Base-by-base conservation (phyloP, 2,329 filamentous ascomycete genomes). In the Aspergillus fumigatus region DNA sequence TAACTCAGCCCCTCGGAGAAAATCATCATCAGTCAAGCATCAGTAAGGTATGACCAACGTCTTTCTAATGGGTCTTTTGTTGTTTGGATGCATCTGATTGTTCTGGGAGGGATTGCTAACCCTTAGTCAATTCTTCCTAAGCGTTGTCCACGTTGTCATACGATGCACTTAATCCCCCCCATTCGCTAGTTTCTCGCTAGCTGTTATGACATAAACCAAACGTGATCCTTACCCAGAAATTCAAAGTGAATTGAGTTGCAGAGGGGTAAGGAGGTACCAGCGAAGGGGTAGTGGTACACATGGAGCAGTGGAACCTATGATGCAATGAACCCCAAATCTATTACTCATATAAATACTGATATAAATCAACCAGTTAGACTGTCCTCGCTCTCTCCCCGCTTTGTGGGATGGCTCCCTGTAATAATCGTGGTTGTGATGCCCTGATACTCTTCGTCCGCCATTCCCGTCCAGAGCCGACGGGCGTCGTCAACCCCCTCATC, bases 341-440 rank as follows among this genome's bases (percentile, higher is more conserved):
- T 21, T 17, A 21, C 21, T 1, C 3, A 45, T 21, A 23, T 19
- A 11, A 11, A 45, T 45, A 45, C 23, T 17, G 8, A 8, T 11
- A 45, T 21, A 10, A 11, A 45, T 47, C 43, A 47, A 23, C 4
- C 6, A 23, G 21, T 60, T 3, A 68, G 50, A 41, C 65, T 60
- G 27, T 67, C 65, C 9, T 66, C 63, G 19, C 65, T 67, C 58
- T 4, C 21, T 38, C 40, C 19, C 48, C 10, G n/a, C 27, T 53
- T 60, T 3, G 9, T 54, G 26, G 54, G 56, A 14, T 38, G 55
- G 21, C 32, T 53, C 19, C 54, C 48, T 21, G 53, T 60, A 10
- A 67, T 62, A 43, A 67, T 63, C 2, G 65, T 66, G 2, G 65
- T 67, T 5, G 62, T 67, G 4, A 66, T 53, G 2, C 62, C 65